These are phyloP conservation scores for Penicillium alfredii DNA, from an alignment of 495 filamentous ascomycete genomes.

Conservation along the genomic window DNA sequence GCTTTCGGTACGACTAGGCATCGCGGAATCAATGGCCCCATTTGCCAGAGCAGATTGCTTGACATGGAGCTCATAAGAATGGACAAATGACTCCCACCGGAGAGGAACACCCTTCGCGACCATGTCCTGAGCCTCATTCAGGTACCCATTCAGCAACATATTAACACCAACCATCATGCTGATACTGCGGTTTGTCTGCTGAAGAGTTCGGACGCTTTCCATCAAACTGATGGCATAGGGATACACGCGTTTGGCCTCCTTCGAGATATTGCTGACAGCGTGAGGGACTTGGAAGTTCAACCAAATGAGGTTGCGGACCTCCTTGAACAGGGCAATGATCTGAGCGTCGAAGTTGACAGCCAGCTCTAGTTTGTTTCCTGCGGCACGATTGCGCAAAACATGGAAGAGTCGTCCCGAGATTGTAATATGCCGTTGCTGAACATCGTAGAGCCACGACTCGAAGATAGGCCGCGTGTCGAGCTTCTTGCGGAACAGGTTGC, in stretches of 20 bases:
- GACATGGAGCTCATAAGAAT: constrained; percentile 87
- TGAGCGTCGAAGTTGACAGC: constrained; percentile 95
- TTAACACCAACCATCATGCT: constrained; percentile 76
- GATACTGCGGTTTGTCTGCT: constrained; percentile 80
- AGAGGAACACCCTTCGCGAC: constrained; percentile 81
- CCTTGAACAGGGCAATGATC: constrained; percentile 95
- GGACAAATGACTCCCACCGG: constrained; percentile 95
- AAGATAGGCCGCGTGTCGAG: constrained; percentile 89
- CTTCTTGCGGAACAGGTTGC: constrained; percentile 89
- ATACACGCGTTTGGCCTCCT: constrained; percentile 95
- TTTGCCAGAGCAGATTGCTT: constrained; percentile 59
- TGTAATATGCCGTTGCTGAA: constrained; percentile 75
- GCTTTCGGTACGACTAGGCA: constrained; percentile 63
- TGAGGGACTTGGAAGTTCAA: constrained; percentile 89
- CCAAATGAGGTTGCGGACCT: constrained; percentile 95
- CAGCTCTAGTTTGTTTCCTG: constrained; percentile 79
- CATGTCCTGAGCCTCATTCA: constrained; percentile 76
- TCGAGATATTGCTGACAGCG: constrained; percentile 87
- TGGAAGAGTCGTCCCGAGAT: constrained; percentile 89
- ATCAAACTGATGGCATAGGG: constrained; percentile 96
- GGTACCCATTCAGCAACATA: constrained; percentile 80
- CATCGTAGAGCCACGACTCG: constrained; percentile 89
- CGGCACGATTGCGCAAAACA: constrained; percentile 77
- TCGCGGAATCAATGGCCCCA: constrained; percentile 53
- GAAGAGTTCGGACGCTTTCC: constrained; percentile 87